Percentiles rank a stretch among this genome's conserved stretches.
Evolutionary conservation across 768 basidiomycete species (phyloP).

Genomic region (Suillus bovinus): DNA sequence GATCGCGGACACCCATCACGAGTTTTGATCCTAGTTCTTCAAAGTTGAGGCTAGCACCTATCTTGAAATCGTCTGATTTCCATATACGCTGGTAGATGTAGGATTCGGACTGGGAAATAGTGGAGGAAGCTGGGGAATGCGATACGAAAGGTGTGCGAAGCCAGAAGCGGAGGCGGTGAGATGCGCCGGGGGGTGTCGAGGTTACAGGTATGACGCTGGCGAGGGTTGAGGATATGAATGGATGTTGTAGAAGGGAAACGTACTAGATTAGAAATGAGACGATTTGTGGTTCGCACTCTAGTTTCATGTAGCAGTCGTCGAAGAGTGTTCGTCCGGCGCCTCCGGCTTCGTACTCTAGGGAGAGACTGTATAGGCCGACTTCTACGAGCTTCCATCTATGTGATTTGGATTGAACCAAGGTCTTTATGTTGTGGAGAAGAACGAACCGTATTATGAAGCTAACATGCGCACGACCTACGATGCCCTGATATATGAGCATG

Average conservation of each 20-base stretch:
- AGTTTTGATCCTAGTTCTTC: constrained; percentile 48
- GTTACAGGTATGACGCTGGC: constrained; percentile 56
- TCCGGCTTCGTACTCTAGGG: constrained; percentile 64
- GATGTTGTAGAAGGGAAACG: constrained; percentile 22
- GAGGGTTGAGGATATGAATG: constrained; percentile 10
- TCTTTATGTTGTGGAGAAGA: background rate
- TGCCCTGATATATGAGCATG: constrained; percentile 53
- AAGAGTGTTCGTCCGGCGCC: constrained; percentile 59
- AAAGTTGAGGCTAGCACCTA: constrained; percentile 59
- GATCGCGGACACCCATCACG: constrained; percentile 45
- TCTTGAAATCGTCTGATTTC: constrained; percentile 62
- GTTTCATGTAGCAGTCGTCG: constrained; percentile 49
- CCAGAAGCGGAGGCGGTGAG: constrained; percentile 68
- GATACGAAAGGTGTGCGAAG: constrained; percentile 46
- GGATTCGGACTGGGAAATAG: constrained; percentile 44
- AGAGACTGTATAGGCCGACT: constrained; percentile 50
- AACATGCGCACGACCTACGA: constrained; percentile 57
- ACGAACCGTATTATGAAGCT: constrained; percentile 55
- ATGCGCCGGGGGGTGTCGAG: constrained; percentile 55
- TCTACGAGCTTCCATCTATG: constrained; percentile 51
- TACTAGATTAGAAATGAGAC: constrained; percentile 65
- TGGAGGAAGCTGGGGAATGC: constrained; percentile 27
- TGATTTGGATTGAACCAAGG: background rate
- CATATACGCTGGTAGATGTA: constrained; percentile 66
- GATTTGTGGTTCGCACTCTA: constrained; percentile 55